These are phyloP conservation scores for Bipolaris bicolor DNA, from an alignment of 2,329 filamentous ascomycete genomes.

Conservation along the genomic window DNA sequence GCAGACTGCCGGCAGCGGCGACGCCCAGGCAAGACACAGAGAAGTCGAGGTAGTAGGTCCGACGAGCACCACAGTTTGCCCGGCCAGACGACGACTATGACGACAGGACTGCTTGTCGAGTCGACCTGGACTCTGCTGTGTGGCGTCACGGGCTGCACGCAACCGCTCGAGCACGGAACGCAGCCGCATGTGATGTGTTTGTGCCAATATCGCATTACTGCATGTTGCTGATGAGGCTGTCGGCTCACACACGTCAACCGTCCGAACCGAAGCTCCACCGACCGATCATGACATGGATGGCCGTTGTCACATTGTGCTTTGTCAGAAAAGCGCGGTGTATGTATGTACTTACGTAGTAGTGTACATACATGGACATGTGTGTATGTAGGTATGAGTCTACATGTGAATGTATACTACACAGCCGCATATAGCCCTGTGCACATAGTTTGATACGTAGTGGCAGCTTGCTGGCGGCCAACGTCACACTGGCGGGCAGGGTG, in stretches of 20 bases:
- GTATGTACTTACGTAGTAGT: neutral
- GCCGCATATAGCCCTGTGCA: no score
- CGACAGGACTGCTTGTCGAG: constrained; percentile 16
- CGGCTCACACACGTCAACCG: constrained; percentile 14
- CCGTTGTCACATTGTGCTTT: neutral
- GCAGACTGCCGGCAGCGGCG: constrained; percentile 5
- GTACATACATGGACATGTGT: no score
- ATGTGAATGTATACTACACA: no score
- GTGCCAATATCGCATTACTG: constrained; percentile 36
- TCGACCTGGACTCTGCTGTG: neutral
- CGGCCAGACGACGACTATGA: constrained; percentile 12
- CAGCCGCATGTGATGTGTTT: constrained; percentile 22
- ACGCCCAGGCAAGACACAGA: constrained; percentile 7
- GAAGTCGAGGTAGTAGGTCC: constrained; percentile 10
- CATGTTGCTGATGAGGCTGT: constrained; percentile 34
- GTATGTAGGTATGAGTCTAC: no score
- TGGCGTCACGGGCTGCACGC: constrained; percentile 26
- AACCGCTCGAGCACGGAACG: constrained; percentile 27
- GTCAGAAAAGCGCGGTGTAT: no score
- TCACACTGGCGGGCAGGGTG: neutral
- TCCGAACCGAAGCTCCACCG: constrained; percentile 23
- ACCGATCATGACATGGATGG: neutral
- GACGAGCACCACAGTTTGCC: constrained; percentile 5
- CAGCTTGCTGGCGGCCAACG: neutral
- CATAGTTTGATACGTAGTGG: no score